Evolutionary conservation across 2,329 filamentous ascomycete species (phyloP), one percentile per base, ranked within the genome.

Genomic region (Periglandula ipomoeae): DNA sequence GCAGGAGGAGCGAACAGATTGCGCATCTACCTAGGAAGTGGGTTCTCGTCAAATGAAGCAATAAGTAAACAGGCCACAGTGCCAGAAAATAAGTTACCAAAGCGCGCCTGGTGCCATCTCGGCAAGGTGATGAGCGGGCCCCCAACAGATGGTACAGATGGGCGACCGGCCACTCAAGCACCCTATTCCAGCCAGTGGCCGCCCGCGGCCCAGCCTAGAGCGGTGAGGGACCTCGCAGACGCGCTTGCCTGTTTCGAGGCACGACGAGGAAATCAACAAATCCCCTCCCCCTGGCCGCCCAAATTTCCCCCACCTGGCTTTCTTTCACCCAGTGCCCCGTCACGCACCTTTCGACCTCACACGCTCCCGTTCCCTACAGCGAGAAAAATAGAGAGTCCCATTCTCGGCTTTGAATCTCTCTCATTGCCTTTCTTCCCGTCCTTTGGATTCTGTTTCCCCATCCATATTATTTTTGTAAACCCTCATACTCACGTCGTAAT

Each of bases 301-400:
- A 69, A 70, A 68, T 70, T 66, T 67, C 69, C 68, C 70, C 70
- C 69, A 70, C 69, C 69, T 70, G 69, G 30, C 67, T 67, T 66
- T 65, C 63, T 54, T 58, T 51, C 53, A 51, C 56, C 57, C 56
- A 56, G 44, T 23, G 35, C 10, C 27, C 53, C 50, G 53, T 55
- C 57, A 46, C 45, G 40, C 48, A 54, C 59, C 57, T 57, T 52
- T 58, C 57, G 52, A 53, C 55, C 56, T 54, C 51, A 50, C 53
- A 32, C 48, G 47, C 45, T 50, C 49, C 55, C 50, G 48, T 49
- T 48, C 50, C 48, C 48, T 47, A 47, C 35, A 47, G 46, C 47
- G 46, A 53, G 44, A 47, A 48, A 52, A 53, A 51, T 46, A 51
- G 40, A 53, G 41, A 51, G 30, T 37, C 40, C 23, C 34, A 15